Percentiles rank a stretch among this genome's conserved stretches.
phyloP scores from a whole-genome alignment of 139 green algal species.

The Coelastrella sp. region DNA sequence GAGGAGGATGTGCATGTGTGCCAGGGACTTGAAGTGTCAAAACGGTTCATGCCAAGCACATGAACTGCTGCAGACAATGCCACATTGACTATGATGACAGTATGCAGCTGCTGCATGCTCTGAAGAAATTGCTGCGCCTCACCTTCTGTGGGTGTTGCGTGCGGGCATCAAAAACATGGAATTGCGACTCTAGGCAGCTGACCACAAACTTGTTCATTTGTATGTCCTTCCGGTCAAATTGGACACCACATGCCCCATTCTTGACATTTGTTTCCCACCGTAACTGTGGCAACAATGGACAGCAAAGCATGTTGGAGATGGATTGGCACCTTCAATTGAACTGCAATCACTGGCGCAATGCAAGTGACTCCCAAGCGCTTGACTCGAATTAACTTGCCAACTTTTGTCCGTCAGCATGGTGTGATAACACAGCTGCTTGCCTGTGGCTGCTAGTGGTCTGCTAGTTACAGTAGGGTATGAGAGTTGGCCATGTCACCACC shows the following conservation, averaged over 20 bases:
- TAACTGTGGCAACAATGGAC: constrained; percentile 52
- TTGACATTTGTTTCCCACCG: constrained; percentile 85
- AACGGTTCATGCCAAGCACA: no score
- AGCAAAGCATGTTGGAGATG: neutral
- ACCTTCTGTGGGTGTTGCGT: constrained; percentile 78
- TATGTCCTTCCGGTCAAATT: constrained; percentile 94
- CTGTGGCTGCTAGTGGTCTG: no score
- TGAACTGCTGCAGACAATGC: no score
- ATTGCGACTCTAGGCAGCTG: constrained; percentile 84
- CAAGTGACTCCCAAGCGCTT: neutral
- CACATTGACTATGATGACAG: no score
- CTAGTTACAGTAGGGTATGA: no score
- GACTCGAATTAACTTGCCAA: neutral
- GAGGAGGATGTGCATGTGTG: no score
- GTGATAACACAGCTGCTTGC: no score
- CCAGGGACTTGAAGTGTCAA: no score
- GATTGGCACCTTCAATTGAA: neutral
- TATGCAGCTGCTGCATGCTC: neutral
- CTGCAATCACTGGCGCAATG: neutral
- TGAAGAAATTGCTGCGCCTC: neutral
- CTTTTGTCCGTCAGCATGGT: neutral
- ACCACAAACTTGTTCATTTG: constrained; percentile 96
- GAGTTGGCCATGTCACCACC: no score
- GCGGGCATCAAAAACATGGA: constrained; percentile 87
- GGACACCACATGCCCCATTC: constrained; percentile 89